These are phyloP conservation scores for Coemansia reversa DNA, from an alignment of 192 early-diverging fungal genomes.

Conservation along the genomic window DNA sequence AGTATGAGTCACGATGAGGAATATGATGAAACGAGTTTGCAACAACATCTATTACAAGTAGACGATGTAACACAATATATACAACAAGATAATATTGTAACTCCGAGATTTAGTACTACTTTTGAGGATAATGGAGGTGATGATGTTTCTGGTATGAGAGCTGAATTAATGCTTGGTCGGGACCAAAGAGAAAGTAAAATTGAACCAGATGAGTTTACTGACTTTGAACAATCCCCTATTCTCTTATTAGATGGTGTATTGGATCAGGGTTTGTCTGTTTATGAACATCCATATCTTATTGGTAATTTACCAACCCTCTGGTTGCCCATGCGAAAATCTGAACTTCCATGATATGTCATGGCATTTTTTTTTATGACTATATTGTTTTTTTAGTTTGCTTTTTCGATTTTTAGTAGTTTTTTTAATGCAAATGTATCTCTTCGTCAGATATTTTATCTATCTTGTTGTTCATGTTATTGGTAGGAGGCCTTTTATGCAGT, in stretches of 20 bases:
- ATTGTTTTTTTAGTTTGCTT: too few relatives aligned
- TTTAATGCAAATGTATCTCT: too few relatives aligned
- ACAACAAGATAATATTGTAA: background rate
- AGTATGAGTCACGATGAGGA: conserved; percentile 10
- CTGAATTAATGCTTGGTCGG: conserved; percentile 42
- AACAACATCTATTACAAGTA: background rate
- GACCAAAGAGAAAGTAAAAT: conserved; percentile 68
- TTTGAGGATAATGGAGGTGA: conserved; percentile 21
- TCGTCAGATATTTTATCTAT: too few relatives aligned
- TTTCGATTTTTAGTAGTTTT: too few relatives aligned
- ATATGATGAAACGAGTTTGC: background rate
- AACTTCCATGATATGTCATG: background rate
- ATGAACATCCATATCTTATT: conserved; percentile 64
- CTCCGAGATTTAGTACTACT: conserved; percentile 40
- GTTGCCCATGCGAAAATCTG: conserved; percentile 57
- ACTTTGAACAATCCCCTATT: conserved; percentile 73
- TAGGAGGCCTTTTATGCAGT: too few relatives aligned
- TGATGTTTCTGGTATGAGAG: conserved; percentile 18
- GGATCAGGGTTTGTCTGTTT: conserved; percentile 68
- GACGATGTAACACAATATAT: background rate
- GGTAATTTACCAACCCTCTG: conserved; percentile 69
- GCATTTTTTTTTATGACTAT: too few relatives aligned
- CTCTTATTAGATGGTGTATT: conserved; percentile 67
- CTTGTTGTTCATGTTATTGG: too few relatives aligned
- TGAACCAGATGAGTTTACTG: conserved; percentile 64